Evolutionary conservation across 345 rosid genomes (phyloP).

Genomic region (Pseudoturritis turrita): DNA sequence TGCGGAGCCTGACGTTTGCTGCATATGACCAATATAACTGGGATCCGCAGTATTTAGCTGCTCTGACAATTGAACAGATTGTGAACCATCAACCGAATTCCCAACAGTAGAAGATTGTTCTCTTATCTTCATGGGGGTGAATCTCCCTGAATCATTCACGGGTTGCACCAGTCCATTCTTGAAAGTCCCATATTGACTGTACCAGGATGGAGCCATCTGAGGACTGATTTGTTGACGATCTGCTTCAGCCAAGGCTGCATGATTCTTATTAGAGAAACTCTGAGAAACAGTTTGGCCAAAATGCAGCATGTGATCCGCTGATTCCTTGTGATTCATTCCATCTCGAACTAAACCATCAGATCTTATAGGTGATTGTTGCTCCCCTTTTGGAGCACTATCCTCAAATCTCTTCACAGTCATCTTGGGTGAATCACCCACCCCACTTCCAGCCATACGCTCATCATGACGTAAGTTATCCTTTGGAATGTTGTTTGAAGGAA

Average conservation of each 20-base stretch:
- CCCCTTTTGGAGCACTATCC: constrained; percentile 39
- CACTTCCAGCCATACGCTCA: constrained; percentile 50
- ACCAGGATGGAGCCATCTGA: constrained; percentile 81
- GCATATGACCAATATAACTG: constrained; percentile 28
- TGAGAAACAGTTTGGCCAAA: constrained; percentile 37
- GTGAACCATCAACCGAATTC: constrained; percentile 43
- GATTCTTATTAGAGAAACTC: constrained; percentile 33
- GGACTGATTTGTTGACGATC: constrained; percentile 59
- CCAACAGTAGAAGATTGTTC: constrained; percentile 43
- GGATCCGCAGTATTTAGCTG: constrained; percentile 37
- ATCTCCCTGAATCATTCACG: constrained; percentile 37
- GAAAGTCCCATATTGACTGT: constrained; percentile 60
- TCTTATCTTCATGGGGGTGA: constrained; percentile 32
- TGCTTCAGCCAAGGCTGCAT: constrained; percentile 35
- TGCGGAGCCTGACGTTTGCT: constrained; percentile 29
- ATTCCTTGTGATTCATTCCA: constrained; percentile 27
- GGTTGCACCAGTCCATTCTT: constrained; percentile 63
- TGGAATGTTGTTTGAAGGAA: constrained; percentile 39
- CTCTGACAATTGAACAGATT: constrained; percentile 30
- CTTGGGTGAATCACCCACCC: constrained; percentile 42
- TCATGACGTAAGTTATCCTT: constrained; percentile 46
- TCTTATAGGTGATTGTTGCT: constrained; percentile 35
- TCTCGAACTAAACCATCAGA: constrained; percentile 38
- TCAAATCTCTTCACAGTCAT: constrained; percentile 49
- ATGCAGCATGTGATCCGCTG: constrained; percentile 25